Conservation (phyloP, 164 flowering plant genomes). For the Vitis rupestris region DNA sequence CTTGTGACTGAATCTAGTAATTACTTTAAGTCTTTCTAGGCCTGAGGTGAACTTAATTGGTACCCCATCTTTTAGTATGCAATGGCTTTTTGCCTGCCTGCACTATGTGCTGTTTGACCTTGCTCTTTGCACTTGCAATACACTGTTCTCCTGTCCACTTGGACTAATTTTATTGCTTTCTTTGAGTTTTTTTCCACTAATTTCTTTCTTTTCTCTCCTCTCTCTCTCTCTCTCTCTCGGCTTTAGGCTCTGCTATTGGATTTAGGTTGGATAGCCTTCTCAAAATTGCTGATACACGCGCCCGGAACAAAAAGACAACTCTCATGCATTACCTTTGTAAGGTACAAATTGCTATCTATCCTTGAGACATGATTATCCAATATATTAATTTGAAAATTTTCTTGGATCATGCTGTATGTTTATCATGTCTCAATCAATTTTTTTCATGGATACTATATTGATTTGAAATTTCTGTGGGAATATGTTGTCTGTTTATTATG, state of each 20-base stretch:
- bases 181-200: background rate
- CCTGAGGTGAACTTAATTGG: no score
- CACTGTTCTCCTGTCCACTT: background rate
- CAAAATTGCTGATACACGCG: constrained; percentile 68
- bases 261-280: constrained; percentile 71
- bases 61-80: no score
- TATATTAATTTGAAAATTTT: background rate
- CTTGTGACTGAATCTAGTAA: no score
- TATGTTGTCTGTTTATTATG: no score
- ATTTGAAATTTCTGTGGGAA: no score
- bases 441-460: background rate
- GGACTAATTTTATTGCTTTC: background rate
- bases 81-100: no score
- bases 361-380: background rate
- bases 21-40: no score
- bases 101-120: no score
- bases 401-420: background rate
- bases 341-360: constrained; percentile 29
- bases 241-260: constrained; percentile 64
- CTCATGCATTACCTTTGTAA: constrained; percentile 79
- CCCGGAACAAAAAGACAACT: constrained; percentile 61
- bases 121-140: background rate
- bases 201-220: background rate
- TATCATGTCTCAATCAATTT: background rate
- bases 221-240: no score